Percentiles rank a stretch among this genome's conserved stretches.
Conservation (phyloP, 768 basidiomycete species). For the Hydnomerulius pinastri region DNA sequence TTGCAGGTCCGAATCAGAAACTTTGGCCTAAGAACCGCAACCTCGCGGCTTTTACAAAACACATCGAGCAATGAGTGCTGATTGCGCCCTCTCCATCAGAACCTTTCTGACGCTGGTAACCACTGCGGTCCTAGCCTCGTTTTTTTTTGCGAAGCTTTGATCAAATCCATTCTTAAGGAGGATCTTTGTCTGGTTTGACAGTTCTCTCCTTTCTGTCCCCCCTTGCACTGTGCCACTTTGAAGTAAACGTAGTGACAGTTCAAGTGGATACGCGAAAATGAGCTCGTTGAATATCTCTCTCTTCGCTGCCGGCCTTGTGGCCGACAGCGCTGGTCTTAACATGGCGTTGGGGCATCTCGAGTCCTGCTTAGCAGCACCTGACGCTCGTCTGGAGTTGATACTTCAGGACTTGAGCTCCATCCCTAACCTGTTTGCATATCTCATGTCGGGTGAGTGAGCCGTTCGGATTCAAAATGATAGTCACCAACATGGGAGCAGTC, state of each 20-base stretch:
- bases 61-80: neutral
- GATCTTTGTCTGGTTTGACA: neutral
- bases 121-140: neutral
- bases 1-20: neutral
- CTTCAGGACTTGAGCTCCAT: slow-evolving; percentile 29
- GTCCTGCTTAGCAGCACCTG: slow-evolving; percentile 28
- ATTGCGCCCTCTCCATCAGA: neutral
- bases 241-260: too few relatives aligned
- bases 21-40: neutral
- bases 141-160: too few relatives aligned
- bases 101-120: too few relatives aligned
- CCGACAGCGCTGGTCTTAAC: slow-evolving; percentile 18
- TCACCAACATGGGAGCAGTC: slow-evolving; percentile 11
- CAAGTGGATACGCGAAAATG: neutral
- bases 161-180: neutral
- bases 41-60: neutral
- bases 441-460: slow-evolving; percentile 27
- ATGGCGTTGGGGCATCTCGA: slow-evolving; percentile 15
- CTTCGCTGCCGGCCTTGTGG: slow-evolving; percentile 20
- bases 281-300: slow-evolving; percentile 14
- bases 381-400: slow-evolving; percentile 20
- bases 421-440: slow-evolving; percentile 29
- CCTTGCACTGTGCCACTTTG: neutral
- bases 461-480: neutral
- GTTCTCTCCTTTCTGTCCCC: neutral